Evolutionary conservation across 176 grass and related monocot species (phyloP).

Genomic region (Puya raimondii): DNA sequence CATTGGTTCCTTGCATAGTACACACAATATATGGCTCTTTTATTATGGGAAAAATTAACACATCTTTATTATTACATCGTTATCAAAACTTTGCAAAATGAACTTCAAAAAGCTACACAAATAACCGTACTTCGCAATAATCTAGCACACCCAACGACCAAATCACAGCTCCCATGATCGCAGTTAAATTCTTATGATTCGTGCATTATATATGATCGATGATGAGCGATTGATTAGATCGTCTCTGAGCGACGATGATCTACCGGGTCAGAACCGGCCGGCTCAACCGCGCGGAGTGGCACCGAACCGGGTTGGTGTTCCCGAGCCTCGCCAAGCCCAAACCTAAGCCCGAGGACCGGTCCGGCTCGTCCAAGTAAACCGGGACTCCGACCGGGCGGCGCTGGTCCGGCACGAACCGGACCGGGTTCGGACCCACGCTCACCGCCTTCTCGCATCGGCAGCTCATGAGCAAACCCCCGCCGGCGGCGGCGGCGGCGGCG

Average conservation of each 20-base stretch:
- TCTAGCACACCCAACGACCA: too few species aligned
- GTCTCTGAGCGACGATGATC: background rate
- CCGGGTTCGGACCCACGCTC: slow-evolving; percentile 42
- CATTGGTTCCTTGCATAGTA: too few species aligned
- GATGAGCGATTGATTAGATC: too few species aligned
- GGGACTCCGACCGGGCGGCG: slow-evolving; percentile 2
- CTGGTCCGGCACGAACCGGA: slow-evolving; percentile 17
- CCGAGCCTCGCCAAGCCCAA: background rate
- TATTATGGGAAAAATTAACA: too few species aligned
- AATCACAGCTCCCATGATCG: too few species aligned
- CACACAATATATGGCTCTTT: too few species aligned
- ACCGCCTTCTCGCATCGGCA: slow-evolving; percentile 71
- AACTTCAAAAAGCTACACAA: too few species aligned
- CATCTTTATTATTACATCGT: too few species aligned
- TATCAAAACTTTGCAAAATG: too few species aligned
- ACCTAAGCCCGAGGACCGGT: background rate
- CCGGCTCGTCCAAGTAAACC: background rate
- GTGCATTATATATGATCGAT: too few species aligned
- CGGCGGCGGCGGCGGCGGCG: slow-evolving; percentile 23
- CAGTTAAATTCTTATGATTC: too few species aligned
- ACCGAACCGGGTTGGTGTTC: background rate
- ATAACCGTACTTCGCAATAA: too few species aligned
- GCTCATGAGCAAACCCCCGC: slow-evolving; percentile 4
- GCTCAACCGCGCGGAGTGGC: slow-evolving; percentile 16
- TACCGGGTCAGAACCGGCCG: slow-evolving; percentile 30